Evolutionary conservation across 2,329 filamentous ascomycete genomes (phyloP).

Genomic region (Ophiosphaerella herpotricha): DNA sequence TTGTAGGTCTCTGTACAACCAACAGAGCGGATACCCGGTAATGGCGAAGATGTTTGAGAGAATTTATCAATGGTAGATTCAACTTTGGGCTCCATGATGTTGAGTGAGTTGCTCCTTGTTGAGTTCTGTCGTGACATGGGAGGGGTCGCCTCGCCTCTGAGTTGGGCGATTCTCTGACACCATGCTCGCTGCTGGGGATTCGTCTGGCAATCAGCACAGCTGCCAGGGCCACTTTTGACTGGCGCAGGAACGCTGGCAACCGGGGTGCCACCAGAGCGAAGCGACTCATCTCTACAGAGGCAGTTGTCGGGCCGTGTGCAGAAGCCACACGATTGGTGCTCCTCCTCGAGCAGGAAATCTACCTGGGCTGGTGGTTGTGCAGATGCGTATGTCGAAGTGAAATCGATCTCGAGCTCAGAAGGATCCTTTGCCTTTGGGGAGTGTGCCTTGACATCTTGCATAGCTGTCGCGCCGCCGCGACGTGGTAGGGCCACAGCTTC

Average conservation of each 20-base stretch:
- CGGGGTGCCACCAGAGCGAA: slow-evolving; percentile 10
- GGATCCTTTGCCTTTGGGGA: slow-evolving; percentile 16
- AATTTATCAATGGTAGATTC: slow-evolving; percentile 23
- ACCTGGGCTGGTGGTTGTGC: slow-evolving; percentile 21
- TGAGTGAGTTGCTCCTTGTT: slow-evolving; percentile 23
- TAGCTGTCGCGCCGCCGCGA: slow-evolving; percentile 10
- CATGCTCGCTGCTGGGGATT: slow-evolving; percentile 43
- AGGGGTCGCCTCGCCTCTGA: slow-evolving; percentile 24
- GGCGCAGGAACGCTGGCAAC: not conserved
- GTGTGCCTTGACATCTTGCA: slow-evolving; percentile 20
- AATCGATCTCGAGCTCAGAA: slow-evolving; percentile 40
- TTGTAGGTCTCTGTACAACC: slow-evolving; percentile 46
- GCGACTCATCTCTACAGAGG: slow-evolving; percentile 31
- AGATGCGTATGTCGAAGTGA: slow-evolving; percentile 32
- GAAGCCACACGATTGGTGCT: slow-evolving; percentile 38
- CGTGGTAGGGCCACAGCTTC: slow-evolving; percentile 23
- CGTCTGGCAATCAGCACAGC: slow-evolving; percentile 41
- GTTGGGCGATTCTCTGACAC: slow-evolving; percentile 41
- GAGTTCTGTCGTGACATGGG: slow-evolving; percentile 25
- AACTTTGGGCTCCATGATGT: slow-evolving; percentile 34
- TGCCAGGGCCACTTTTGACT: slow-evolving; percentile 32
- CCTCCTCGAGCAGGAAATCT: slow-evolving; percentile 22
- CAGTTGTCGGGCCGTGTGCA: slow-evolving; percentile 40
- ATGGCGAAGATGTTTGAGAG: slow-evolving; percentile 10
- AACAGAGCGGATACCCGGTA: slow-evolving; percentile 26